phyloP scores from a whole-genome alignment of 768 basidiomycete genomes.

The Collybia sordida region DNA sequence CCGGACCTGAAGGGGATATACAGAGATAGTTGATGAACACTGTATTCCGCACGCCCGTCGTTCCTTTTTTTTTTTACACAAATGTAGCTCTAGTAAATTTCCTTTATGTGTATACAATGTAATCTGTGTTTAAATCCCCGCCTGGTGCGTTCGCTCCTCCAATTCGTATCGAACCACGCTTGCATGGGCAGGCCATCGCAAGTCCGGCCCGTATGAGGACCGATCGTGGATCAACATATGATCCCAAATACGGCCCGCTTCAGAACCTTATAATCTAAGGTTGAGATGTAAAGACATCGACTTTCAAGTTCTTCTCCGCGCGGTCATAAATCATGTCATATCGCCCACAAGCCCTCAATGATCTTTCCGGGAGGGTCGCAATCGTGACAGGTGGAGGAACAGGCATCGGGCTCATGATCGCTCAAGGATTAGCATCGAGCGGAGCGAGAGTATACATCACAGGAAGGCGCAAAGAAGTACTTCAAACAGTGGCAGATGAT shows the following conservation, averaged over 20 bases:
- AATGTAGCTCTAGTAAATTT: not conserved
- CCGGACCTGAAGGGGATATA: slow-evolving; percentile 2
- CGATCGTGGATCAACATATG: not conserved
- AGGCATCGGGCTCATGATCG: slow-evolving; percentile 62
- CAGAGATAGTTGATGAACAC: not conserved
- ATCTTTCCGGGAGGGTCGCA: slow-evolving; percentile 58
- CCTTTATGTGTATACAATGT: not conserved
- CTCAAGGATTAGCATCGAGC: slow-evolving; percentile 70
- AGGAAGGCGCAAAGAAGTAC: slow-evolving; percentile 63
- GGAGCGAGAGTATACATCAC: slow-evolving; percentile 84
- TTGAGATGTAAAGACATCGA: not conserved
- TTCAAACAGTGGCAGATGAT: slow-evolving; percentile 53
- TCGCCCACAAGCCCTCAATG: slow-evolving; percentile 38
- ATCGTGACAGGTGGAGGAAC: slow-evolving; percentile 56
- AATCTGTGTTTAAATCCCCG: not conserved
- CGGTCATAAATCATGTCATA: slow-evolving; percentile 25
- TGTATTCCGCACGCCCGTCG: too few species aligned
- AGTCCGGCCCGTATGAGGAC: not conserved
- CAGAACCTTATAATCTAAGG: too few species aligned
- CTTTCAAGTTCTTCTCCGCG: not conserved
- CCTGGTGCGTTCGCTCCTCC: not conserved
- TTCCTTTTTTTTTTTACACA: not conserved
- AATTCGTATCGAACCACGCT: not conserved
- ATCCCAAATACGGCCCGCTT: not conserved
- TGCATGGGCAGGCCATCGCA: not conserved